phyloP scores from a whole-genome alignment of 1,284 basidiomycete species.

The Porodaedalea pini region DNA sequence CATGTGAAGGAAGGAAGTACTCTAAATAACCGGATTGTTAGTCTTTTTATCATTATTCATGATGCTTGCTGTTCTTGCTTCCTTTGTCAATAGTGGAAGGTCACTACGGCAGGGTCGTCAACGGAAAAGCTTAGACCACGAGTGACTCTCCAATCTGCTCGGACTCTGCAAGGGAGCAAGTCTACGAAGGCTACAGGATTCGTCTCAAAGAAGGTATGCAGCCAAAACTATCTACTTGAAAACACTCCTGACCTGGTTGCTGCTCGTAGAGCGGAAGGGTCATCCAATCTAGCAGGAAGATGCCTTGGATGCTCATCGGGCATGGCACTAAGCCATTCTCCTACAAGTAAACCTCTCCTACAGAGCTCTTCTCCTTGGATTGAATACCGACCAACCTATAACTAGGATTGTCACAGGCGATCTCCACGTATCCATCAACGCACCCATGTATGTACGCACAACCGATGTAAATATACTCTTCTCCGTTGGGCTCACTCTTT shows the following conservation, averaged over 20 bases:
- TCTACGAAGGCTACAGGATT: conserved; percentile 1
- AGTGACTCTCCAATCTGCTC: conserved; percentile 11
- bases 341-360: conserved; percentile 8
- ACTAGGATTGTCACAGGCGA: conserved; percentile 15
- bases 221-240: too few species aligned
- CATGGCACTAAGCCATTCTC: conserved; percentile 13
- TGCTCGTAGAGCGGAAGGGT: conserved; percentile 8
- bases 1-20: not conserved
- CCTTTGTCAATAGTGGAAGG: conserved; percentile 9
- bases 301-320: conserved; percentile 11
- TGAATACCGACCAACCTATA: not conserved
- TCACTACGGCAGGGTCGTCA: conserved; percentile 5
- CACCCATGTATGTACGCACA: conserved; percentile 13
- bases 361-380: not conserved
- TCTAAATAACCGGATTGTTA: conserved; percentile 9
- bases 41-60: not conserved
- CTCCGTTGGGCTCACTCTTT: not conserved
- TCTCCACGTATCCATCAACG: conserved; percentile 15
- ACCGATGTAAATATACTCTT: not conserved
- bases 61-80: not conserved
- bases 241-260: not conserved
- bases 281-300: conserved; percentile 11
- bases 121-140: conserved; percentile 8
- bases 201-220: conserved; percentile 17
- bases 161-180: not conserved